Conservation (phyloP, 768 basidiomycete species). For the Daedaleopsis nitida region DNA sequence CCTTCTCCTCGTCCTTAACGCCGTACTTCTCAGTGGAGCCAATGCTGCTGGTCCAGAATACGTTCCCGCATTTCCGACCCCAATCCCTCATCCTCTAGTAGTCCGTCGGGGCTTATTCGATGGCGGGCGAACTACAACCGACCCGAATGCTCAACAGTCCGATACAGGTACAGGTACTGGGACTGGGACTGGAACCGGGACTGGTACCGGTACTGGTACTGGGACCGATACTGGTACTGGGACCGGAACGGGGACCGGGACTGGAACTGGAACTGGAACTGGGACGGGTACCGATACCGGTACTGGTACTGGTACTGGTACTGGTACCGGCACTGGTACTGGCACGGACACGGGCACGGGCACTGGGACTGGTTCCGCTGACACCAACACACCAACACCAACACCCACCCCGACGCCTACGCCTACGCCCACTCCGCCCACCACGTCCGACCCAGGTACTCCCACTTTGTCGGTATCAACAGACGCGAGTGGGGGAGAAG, state of each 20-base stretch:
- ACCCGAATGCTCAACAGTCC: not conserved
- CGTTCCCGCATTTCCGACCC: slow-evolving; percentile 4
- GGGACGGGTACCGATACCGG: not conserved
- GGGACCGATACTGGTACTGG: not conserved
- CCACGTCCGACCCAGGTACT: not conserved
- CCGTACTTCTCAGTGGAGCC: slow-evolving; percentile 28
- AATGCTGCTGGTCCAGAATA: slow-evolving; percentile 24
- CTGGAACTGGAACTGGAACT: not conserved
- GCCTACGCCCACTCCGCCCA: not conserved
- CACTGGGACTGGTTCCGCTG: not conserved
- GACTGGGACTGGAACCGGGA: slow-evolving; percentile 1
- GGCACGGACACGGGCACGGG: not conserved
- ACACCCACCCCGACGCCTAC: not conserved
- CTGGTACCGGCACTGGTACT: not conserved
- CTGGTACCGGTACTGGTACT: not conserved
- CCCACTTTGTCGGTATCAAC: not conserved
- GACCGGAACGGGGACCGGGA: slow-evolving; percentile 2
- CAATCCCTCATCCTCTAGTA: not conserved
- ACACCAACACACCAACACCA: not conserved
- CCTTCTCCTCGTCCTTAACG: slow-evolving; percentile 31
- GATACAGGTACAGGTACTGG: not conserved
- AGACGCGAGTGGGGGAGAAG: not conserved
- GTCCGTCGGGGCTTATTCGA: slow-evolving; percentile 2
- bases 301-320: not conserved
- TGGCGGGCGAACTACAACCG: not conserved